Conservation (phyloP, 1,284 basidiomycete species). For the Melampsora abietis-canadensis region DNA sequence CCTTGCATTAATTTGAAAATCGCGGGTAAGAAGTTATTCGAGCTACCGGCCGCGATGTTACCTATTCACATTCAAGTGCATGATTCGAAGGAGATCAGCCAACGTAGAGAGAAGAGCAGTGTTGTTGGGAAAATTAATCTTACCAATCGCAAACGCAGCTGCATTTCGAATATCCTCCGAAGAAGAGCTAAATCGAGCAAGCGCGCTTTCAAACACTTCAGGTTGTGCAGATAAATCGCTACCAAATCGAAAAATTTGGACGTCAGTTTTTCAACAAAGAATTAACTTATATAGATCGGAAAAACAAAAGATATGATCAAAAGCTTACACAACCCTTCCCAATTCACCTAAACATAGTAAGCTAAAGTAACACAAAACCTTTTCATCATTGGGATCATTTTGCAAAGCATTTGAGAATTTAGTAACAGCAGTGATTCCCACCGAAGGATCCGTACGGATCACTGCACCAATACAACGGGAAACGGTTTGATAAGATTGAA, state of each 20-base stretch:
- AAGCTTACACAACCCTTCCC: constrained; percentile 72
- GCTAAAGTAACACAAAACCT: constrained; percentile 70
- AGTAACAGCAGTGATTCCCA: constrained; percentile 4
- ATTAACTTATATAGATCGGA: neutral
- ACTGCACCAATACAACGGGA: constrained; percentile 69
- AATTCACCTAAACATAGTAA: constrained; percentile 83
- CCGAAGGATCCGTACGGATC: constrained; percentile 15
- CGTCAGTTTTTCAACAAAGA: neutral
- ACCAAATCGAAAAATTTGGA: neutral
- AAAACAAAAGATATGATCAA: neutral
- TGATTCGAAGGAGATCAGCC: neutral
- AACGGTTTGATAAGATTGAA: constrained; percentile 62
- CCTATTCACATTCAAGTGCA: constrained; percentile 57
- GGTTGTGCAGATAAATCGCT: constrained; percentile 78
- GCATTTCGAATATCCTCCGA: constrained; percentile 80
- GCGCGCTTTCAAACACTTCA: constrained; percentile 69
- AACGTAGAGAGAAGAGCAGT: neutral
- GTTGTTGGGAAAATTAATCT: constrained; percentile 46
- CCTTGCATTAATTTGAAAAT: constrained; percentile 76
- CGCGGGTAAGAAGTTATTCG: constrained; percentile 75
- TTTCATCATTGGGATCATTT: constrained; percentile 65
- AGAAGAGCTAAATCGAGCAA: constrained; percentile 69
- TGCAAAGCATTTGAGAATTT: constrained; percentile 49
- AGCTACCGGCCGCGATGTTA: constrained; percentile 88
- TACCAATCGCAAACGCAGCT: constrained; percentile 85